phyloP scores from a whole-genome alignment of 352 stramenopile genomes.

The Peronospora destructor region DNA sequence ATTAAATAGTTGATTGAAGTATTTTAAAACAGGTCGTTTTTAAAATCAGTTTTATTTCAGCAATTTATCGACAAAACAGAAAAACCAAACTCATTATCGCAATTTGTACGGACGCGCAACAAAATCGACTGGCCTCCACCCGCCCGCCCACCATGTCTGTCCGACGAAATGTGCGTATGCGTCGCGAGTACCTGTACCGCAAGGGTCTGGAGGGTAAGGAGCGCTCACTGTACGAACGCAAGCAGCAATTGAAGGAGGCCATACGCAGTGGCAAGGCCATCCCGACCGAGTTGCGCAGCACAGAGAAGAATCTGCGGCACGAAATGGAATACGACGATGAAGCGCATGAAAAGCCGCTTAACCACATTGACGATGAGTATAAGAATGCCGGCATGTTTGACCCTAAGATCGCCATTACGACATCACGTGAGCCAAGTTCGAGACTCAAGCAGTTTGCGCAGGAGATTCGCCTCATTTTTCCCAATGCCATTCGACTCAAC shows the following conservation, averaged over 20 bases:
- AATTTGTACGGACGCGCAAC: no score
- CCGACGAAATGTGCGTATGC: conserved; percentile 93
- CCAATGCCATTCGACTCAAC: conserved; percentile 97
- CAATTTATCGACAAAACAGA: no score
- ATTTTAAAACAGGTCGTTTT: no score
- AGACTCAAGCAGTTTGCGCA: conserved; percentile 99
- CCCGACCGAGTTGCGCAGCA: conserved; percentile 93
- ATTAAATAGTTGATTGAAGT: no score
- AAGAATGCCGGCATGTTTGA: conserved; percentile 95
- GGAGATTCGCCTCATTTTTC: conserved; percentile 97
- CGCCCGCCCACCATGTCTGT: conserved; percentile 58
- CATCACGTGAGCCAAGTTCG: conserved; percentile 93
- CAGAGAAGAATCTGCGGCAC: conserved; percentile 89
- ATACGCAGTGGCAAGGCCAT: conserved; percentile 92
- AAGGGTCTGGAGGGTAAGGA: conserved; percentile 96
- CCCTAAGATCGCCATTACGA: conserved; percentile 97
- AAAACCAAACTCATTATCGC: no score
- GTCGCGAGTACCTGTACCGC: conserved; percentile 98
- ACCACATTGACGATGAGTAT: conserved; percentile 99
- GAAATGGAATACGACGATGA: conserved; percentile 91
- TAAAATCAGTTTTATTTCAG: no score
- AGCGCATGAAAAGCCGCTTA: conserved; percentile 79
- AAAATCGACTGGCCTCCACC: conserved; percentile 18
- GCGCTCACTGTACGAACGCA: conserved; percentile 94
- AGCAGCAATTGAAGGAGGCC: conserved; percentile 93